Evolutionary conservation across 169 alveolate genomes (phyloP).

Genomic region (Plasmodium yoelii): DNA sequence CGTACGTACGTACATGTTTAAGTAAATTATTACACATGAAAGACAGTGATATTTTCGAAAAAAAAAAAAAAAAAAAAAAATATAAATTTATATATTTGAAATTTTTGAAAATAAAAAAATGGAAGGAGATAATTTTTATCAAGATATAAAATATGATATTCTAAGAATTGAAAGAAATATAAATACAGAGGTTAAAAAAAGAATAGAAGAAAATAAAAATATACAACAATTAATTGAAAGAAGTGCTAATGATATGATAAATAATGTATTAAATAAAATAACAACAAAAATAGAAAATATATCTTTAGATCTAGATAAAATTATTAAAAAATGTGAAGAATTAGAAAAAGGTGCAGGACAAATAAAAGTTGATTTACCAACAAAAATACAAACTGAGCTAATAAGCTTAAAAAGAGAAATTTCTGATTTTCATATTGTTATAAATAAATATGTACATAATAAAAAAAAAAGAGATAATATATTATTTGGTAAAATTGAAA

Average conservation of each 20-base stretch:
- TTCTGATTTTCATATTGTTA: slow-evolving; percentile 27
- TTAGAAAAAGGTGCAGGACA: slow-evolving; percentile 33
- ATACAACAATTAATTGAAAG: slow-evolving; percentile 52
- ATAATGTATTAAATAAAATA: slow-evolving; percentile 62
- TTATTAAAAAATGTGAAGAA: slow-evolving; percentile 51
- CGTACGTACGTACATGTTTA: too few relatives aligned
- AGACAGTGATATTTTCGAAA: slow-evolving; percentile 14
- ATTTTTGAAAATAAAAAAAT: slow-evolving; percentile 2
- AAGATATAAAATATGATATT: slow-evolving; percentile 53
- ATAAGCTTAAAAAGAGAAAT: slow-evolving; percentile 61
- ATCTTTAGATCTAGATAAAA: slow-evolving; percentile 38
- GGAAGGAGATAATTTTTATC: slow-evolving; percentile 26
- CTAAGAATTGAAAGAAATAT: slow-evolving; percentile 67
- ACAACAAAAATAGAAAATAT: slow-evolving; percentile 66
- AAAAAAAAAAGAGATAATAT: slow-evolving; percentile 69
- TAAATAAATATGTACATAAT: slow-evolving; percentile 39
- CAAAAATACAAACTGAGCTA: slow-evolving; percentile 70
- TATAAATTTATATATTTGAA: too few relatives aligned
- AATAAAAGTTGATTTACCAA: slow-evolving; percentile 43
- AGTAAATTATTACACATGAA: too few relatives aligned
- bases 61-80: too few relatives aligned
- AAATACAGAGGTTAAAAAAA: slow-evolving; percentile 60
- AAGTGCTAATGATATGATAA: slow-evolving; percentile 71
- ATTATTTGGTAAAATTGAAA: slow-evolving; percentile 57
- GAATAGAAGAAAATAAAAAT: slow-evolving; percentile 67